These are phyloP conservation scores for Aspergillus aculeatus DNA, from an alignment of 2,329 filamentous ascomycete genomes.

Conservation along the genomic window DNA sequence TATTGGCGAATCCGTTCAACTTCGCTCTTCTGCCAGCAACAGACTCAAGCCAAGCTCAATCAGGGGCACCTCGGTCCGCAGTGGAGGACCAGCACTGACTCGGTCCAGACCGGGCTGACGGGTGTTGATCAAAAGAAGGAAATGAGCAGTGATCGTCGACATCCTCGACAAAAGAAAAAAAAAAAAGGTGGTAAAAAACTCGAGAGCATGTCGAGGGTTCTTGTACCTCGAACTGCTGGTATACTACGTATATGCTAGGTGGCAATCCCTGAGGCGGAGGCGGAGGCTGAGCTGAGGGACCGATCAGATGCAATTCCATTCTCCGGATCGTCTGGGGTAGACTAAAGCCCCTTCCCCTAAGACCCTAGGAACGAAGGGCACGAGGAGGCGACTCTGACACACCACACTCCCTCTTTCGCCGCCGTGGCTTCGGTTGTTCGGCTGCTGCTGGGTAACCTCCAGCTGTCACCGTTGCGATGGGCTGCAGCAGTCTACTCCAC, in stretches of 20 bases:
- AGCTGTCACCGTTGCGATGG: background rate
- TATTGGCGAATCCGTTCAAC: background rate
- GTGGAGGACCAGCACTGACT: constrained; percentile 8
- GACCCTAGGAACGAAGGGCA: no score
- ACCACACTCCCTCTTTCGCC: background rate
- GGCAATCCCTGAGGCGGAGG: background rate
- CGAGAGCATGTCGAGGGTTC: no score
- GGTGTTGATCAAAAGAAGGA: background rate
- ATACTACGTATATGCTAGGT: no score
- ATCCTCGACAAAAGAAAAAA: background rate
- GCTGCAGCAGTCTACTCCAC: background rate
- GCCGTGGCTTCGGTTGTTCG: background rate
- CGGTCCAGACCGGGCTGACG: constrained; percentile 6
- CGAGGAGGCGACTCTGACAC: no score
- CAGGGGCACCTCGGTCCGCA: constrained; percentile 7
- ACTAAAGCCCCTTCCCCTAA: background rate
- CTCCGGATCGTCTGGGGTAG: background rate
- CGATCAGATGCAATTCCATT: background rate
- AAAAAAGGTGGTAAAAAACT: no score
- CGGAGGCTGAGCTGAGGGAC: background rate
- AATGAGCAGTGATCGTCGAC: background rate
- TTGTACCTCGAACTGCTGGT: no score
- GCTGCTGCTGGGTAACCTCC: background rate
- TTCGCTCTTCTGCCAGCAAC: background rate
- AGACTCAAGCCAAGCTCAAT: constrained; percentile 7